phyloP scores from a whole-genome alignment of 2,329 filamentous ascomycete species.

The Aureobasidium sp. region DNA sequence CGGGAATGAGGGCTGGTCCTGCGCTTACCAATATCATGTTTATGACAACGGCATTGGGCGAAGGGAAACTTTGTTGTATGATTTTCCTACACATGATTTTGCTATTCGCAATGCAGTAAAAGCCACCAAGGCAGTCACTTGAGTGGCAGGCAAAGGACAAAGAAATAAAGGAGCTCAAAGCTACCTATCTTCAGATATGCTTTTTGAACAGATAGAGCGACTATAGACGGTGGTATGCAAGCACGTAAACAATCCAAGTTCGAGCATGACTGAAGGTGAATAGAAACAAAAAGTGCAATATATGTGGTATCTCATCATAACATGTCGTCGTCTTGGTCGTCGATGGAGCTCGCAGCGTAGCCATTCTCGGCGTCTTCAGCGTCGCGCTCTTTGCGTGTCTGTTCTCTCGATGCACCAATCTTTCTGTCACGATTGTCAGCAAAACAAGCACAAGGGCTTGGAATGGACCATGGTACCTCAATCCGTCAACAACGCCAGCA shows the following conservation, averaged over 20 bases:
- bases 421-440: slow-evolving; percentile 44
- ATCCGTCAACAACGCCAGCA: slow-evolving; percentile 75
- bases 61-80: background rate
- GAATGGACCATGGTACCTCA: slow-evolving; percentile 44
- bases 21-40: slow-evolving; percentile 8
- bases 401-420: slow-evolving; percentile 74
- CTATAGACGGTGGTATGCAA: background rate
- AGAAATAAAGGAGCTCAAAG: background rate
- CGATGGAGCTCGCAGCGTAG: slow-evolving; percentile 38
- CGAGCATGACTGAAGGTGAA: background rate
- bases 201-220: slow-evolving; percentile 9
- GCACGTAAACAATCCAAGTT: background rate
- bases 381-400: slow-evolving; percentile 68
- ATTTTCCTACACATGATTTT: background rate
- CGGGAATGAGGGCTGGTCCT: slow-evolving; percentile 1
- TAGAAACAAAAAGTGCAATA: background rate
- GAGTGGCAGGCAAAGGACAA: too few species aligned
- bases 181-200: background rate
- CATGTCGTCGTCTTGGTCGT: slow-evolving; percentile 54
- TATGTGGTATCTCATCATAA: slow-evolving; percentile 13
- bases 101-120: background rate
- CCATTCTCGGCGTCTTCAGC: slow-evolving; percentile 56
- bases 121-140: too few species aligned
- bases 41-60: slow-evolving; percentile 8
- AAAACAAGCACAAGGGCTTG: slow-evolving; percentile 9